phyloP scores from a whole-genome alignment of 2,329 filamentous ascomycete species.

The Sporothrix pseudoabietina region DNA sequence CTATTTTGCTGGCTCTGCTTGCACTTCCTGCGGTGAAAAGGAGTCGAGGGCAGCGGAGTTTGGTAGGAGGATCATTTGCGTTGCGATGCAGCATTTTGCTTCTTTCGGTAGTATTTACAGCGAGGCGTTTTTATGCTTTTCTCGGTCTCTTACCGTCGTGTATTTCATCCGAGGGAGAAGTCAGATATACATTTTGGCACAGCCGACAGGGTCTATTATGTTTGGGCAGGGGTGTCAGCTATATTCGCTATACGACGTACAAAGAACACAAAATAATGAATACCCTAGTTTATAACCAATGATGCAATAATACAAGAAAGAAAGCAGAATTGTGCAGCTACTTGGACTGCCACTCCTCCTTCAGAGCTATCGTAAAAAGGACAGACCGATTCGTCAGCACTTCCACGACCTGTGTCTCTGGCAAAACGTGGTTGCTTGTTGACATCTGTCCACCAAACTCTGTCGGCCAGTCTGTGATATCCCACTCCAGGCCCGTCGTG shows the following conservation, averaged over 20 bases:
- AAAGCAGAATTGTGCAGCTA: not conserved
- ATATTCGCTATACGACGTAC: not conserved
- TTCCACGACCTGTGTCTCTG: conserved; percentile 60
- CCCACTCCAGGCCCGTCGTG: conserved; percentile 84
- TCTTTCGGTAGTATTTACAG: conserved; percentile 22
- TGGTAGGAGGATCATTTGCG: not conserved
- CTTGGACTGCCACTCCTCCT: conserved; percentile 44
- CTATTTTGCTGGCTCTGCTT: conserved; percentile 89
- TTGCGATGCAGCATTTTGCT: not conserved
- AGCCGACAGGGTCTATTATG: not conserved
- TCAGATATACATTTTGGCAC: too few species aligned
- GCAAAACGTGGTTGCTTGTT: conserved; percentile 76
- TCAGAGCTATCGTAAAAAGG: conserved; percentile 72
- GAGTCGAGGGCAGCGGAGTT: too few species aligned
- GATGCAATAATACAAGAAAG: not conserved
- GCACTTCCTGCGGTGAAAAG: conserved; percentile 71
- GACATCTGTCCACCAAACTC: conserved; percentile 72
- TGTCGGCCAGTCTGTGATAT: conserved; percentile 79
- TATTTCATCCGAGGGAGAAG: not conserved
- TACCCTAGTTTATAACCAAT: not conserved
- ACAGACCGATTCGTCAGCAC: conserved; percentile 66
- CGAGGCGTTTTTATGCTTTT: conserved; percentile 31
- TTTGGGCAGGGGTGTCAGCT: not conserved
- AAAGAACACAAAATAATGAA: not conserved
- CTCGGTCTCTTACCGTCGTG: not conserved